Base-by-base conservation (phyloP, 164 flowering plant genomes). In the Macadamia integrifolia region DNA sequence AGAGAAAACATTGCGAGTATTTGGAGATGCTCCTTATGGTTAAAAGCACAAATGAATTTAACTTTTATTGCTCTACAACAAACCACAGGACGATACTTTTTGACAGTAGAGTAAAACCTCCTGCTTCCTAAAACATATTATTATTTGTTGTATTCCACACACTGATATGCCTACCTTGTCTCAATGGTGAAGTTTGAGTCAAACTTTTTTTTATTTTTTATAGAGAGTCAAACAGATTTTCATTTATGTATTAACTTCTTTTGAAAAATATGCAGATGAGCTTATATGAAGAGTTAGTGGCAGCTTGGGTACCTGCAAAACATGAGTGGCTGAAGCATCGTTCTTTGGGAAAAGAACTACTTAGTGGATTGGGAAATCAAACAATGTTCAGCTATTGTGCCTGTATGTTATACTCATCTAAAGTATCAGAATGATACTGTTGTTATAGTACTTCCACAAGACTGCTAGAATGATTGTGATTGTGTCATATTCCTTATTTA, bases 261-360 rank as follows among this genome's bases (percentile, higher is more conserved):
- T 30, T 35, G 40, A 74, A 52, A 61, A 60, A 48, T 75, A 43
- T 77, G 79, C 86, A 95, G 99, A 89, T 95, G 86, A 92, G 97
- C 77, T 84, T 92, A 67, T 95, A 95, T 79, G 99, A 95, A 78
- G 99, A 95, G 75, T 80, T 95, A 62, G 97, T 95, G 29, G 97
- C 98, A n/a, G 97, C 97, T 74, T 95, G 96, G 98, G 98, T 95
- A n/a, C 97, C 97, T 65, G 81, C 92, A 69, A 95, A 79, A 72
- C 98, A 95, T 82, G 85, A 89, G 58, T 95, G 99, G 99, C 71
- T 95, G 80, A 78, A 65, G 68, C 55, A 31, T 60, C 93, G 95
- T 50, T 96, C 98, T 32, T 48, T 84, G 73, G 99, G 98, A 28
- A 78, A 82, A 77, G 92, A 86, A 71, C 77, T 95, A 56, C 76